Evolutionary conservation across 179 eudicot genomes (phyloP).

Genomic region (Beta macrorhiza): DNA sequence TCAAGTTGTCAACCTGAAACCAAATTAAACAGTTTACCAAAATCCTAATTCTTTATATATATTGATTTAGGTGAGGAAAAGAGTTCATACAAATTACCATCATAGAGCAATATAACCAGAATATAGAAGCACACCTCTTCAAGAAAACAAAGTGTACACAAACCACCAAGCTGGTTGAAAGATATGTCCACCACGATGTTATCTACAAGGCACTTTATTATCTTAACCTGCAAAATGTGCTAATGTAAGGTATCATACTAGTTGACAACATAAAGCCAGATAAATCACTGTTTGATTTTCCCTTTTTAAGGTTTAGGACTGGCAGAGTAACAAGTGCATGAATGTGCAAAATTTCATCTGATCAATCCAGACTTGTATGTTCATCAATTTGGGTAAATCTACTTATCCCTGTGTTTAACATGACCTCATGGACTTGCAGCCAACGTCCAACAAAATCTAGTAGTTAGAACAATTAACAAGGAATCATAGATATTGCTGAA

Average conservation of each 20-base stretch:
- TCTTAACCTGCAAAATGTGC: slow-evolving; percentile 64
- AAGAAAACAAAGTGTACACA: slow-evolving; percentile 96
- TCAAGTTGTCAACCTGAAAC: slow-evolving; percentile 71
- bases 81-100: slow-evolving; percentile 12
- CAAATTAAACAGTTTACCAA: neutral
- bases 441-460: neutral
- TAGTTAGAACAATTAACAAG: neutral
- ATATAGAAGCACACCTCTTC: slow-evolving; percentile 63
- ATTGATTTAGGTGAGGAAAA: neutral
- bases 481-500: slow-evolving; percentile 1
- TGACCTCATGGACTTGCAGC: neutral
- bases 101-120: slow-evolving; percentile 10
- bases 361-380: neutral
- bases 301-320: neutral
- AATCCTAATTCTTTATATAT: neutral
- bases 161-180: slow-evolving; percentile 92
- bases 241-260: neutral
- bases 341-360: neutral
- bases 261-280: neutral
- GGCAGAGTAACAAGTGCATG: slow-evolving; percentile 1
- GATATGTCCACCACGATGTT: slow-evolving; percentile 97
- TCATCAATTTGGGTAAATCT: slow-evolving; percentile 12
- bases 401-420: neutral
- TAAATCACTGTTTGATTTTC: neutral
- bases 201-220: slow-evolving; percentile 94